A percentile compares a stretch with the other conserved stretches of the same genome.
phyloP scores from a whole-genome alignment of 176 grass and related monocot genomes.

The Bothriochloa decipiens region DNA sequence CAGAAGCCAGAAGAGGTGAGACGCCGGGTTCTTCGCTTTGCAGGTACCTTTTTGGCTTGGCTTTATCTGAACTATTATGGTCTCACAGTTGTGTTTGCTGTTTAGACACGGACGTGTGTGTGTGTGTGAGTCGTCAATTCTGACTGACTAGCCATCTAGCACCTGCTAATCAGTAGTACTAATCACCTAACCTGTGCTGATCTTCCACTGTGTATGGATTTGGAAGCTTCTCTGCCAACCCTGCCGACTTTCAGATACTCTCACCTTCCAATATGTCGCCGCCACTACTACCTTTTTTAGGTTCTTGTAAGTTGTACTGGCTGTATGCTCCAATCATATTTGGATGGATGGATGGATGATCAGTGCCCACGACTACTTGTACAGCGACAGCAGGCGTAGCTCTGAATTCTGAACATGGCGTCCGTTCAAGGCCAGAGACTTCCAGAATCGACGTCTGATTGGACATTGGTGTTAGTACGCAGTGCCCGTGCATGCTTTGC shows the following conservation, averaged over 20 bases:
- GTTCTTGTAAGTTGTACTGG: not conserved
- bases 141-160: conserved; percentile 2
- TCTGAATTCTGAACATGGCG: conserved; percentile 21
- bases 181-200: not conserved
- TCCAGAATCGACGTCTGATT: conserved; percentile 38
- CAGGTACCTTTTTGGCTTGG: not conserved
- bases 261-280: conserved; percentile 16
- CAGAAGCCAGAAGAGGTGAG: no score
- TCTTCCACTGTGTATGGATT: not conserved
- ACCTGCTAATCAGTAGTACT: conserved; percentile 7
- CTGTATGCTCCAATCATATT: not conserved
- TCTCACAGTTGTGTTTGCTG: not conserved
- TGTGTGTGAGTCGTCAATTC: not conserved
- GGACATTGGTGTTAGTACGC: not conserved
- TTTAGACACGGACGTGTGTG: not conserved
- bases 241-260: conserved; percentile 29
- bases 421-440: conserved; percentile 5
- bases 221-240: conserved; percentile 14
- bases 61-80: not conserved
- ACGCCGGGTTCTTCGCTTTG: no score
- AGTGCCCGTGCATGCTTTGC: not conserved
- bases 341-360: not conserved
- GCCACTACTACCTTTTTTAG: conserved; percentile 9
- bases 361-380: not conserved
- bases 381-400: not conserved